Evolutionary conservation across 768 basidiomycete species (phyloP).

Genomic region (Boletellus sp.): DNA sequence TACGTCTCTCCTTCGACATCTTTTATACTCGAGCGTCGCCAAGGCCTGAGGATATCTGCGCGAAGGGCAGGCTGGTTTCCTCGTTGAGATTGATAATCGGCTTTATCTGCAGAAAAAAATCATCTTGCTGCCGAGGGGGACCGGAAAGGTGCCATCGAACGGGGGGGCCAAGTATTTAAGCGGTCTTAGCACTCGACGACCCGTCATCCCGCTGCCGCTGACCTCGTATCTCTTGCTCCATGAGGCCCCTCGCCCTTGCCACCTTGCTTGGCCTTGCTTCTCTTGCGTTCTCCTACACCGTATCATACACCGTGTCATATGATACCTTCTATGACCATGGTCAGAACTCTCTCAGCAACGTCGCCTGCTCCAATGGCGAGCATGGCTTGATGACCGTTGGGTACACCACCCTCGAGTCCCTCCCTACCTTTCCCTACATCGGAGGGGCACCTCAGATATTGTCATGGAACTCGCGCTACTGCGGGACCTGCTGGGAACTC

Average conservation of each 20-base stretch:
- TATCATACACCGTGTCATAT: slow-evolving; percentile 32
- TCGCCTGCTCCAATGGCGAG: slow-evolving; percentile 50
- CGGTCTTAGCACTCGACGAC: background rate
- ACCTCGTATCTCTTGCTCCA: background rate
- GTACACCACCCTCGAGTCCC: slow-evolving; percentile 46
- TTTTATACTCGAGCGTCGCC: background rate
- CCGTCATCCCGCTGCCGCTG: background rate
- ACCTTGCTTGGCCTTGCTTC: slow-evolving; percentile 7
- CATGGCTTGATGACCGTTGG: slow-evolving; percentile 45
- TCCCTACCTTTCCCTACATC: slow-evolving; percentile 59
- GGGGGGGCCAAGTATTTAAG: slow-evolving; percentile 1
- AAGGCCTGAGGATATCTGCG: background rate
- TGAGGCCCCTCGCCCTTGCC: slow-evolving; percentile 3
- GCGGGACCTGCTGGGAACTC: slow-evolving; percentile 60
- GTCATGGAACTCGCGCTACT: slow-evolving; percentile 49
- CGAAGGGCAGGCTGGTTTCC: background rate
- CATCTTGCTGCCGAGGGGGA: background rate
- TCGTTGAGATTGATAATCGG: background rate
- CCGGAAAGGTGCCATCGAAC: background rate
- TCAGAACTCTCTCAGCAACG: slow-evolving; percentile 35
- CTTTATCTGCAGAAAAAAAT: background rate
- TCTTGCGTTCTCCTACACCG: slow-evolving; percentile 1
- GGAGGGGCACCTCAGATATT: slow-evolving; percentile 51
- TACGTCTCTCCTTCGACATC: background rate
- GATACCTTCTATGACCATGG: slow-evolving; percentile 50